phyloP scores from a whole-genome alignment of 192 early-diverging fungal genomes.

The Coemansia sp. region DNA sequence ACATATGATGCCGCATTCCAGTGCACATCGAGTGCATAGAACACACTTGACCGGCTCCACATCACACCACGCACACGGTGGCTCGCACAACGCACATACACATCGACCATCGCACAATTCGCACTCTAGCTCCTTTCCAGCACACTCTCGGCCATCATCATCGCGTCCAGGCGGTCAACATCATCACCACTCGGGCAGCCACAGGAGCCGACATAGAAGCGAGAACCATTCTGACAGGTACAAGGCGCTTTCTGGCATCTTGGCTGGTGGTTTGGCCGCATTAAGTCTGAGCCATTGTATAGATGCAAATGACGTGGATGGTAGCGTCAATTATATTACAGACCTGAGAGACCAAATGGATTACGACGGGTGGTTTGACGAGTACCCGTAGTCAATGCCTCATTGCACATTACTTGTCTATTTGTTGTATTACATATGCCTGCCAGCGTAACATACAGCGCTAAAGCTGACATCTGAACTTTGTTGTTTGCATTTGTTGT shows the following conservation, averaged over 20 bases:
- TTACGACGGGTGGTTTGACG: neutral
- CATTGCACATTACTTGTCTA: no score
- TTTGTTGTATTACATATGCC: neutral
- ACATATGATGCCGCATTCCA: neutral
- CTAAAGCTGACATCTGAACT: no score
- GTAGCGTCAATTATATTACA: neutral
- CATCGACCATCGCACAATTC: neutral
- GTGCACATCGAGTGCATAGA: neutral
- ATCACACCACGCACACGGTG: neutral
- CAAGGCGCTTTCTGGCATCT: slow-evolving; percentile 1
- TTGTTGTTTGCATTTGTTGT: no score
- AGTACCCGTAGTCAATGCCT: neutral
- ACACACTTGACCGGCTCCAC: neutral
- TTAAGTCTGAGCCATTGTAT: slow-evolving; percentile 3
- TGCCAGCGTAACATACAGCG: no score
- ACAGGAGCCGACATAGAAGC: neutral
- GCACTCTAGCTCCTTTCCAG: neutral
- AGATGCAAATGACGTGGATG: neutral
- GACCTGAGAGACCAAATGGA: neutral
- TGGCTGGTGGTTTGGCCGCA: slow-evolving; percentile 12
- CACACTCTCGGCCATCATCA: neutral
- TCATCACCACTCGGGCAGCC: neutral
- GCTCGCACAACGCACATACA: neutral
- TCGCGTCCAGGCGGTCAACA: neutral
- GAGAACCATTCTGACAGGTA: neutral